Percentiles rank a stretch among this genome's conserved stretches.
These are phyloP conservation scores for Trichophyton mentagrophytes DNA, from an alignment of 2,329 filamentous ascomycete species.

Conservation along the genomic window DNA sequence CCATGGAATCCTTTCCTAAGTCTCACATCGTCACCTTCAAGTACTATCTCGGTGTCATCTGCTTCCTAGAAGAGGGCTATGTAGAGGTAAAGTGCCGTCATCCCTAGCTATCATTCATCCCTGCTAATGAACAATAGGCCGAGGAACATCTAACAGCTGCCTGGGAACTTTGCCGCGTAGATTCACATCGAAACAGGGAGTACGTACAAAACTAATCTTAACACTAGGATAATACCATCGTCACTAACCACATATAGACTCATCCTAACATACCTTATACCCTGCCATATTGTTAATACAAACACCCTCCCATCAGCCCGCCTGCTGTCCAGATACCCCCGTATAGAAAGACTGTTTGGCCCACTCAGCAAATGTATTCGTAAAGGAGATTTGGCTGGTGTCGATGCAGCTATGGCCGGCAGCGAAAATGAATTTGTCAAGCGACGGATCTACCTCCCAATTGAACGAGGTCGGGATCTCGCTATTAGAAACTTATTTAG, in stretches of 20 bases:
- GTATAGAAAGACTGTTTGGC: conserved; percentile 62
- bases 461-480: conserved; percentile 85
- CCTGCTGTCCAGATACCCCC: conserved; percentile 63
- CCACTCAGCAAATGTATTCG: conserved; percentile 70
- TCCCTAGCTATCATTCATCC: background rate
- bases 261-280: conserved; percentile 89
- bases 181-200: conserved; percentile 66
- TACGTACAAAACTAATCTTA: conserved; percentile 32
- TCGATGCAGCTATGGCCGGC: conserved; percentile 66
- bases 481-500: conserved; percentile 81
- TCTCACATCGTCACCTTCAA: conserved; percentile 91
- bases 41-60: conserved; percentile 89
- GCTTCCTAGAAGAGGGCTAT: conserved; percentile 91
- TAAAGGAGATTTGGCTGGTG: conserved; percentile 66
- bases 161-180: conserved; percentile 65
- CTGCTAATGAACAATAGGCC: conserved; percentile 39
- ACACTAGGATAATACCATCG: background rate
- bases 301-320: conserved; percentile 65
- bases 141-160: conserved; percentile 70
- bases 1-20: conserved; percentile 65
- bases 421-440: conserved; percentile 90
- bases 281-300: conserved; percentile 77
- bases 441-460: conserved; percentile 81
- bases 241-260: conserved; percentile 41
- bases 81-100: conserved; percentile 43